These are phyloP conservation scores for Phytophthora niederhauseri DNA, from an alignment of 352 stramenopile species.

Conservation along the genomic window DNA sequence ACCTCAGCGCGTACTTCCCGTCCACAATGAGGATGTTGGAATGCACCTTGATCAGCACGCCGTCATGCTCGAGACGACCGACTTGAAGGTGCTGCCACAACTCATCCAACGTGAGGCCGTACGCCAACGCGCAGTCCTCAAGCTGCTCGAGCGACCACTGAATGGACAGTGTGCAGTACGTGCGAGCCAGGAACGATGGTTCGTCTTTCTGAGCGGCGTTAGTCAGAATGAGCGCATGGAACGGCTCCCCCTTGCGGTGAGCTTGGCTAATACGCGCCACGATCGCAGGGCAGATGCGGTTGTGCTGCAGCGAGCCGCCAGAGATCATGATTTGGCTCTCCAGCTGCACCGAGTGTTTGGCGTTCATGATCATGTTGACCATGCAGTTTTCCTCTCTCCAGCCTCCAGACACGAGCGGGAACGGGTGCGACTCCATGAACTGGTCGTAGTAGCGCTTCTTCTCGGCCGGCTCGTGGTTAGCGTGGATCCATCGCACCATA, in stretches of 20 bases:
- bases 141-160: slow-evolving; percentile 83
- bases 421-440: slow-evolving; percentile 60
- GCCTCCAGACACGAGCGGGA: slow-evolving; percentile 72
- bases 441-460: slow-evolving; percentile 63
- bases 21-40: slow-evolving; percentile 84
- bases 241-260: slow-evolving; percentile 39
- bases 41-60: slow-evolving; percentile 75
- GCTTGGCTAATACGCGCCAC: slow-evolving; percentile 56
- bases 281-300: slow-evolving; percentile 71
- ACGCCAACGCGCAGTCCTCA: slow-evolving; percentile 50
- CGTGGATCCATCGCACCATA: slow-evolving; percentile 67
- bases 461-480: slow-evolving; percentile 50
- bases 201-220: slow-evolving; percentile 83
- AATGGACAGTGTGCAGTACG: slow-evolving; percentile 79
- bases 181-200: slow-evolving; percentile 70
- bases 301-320: slow-evolving; percentile 70
- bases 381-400: slow-evolving; percentile 84
- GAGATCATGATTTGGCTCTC: slow-evolving; percentile 88
- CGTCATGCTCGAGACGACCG: slow-evolving; percentile 47
- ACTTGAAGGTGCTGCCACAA: slow-evolving; percentile 58
- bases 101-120: slow-evolving; percentile 46
- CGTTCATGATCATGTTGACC: slow-evolving; percentile 81
- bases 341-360: slow-evolving; percentile 65
- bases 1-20: slow-evolving; percentile 68
- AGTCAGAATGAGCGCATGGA: slow-evolving; percentile 71